These are phyloP conservation scores for Fusarium piperis DNA, from an alignment of 2,329 filamentous ascomycete species.

Conservation along the genomic window DNA sequence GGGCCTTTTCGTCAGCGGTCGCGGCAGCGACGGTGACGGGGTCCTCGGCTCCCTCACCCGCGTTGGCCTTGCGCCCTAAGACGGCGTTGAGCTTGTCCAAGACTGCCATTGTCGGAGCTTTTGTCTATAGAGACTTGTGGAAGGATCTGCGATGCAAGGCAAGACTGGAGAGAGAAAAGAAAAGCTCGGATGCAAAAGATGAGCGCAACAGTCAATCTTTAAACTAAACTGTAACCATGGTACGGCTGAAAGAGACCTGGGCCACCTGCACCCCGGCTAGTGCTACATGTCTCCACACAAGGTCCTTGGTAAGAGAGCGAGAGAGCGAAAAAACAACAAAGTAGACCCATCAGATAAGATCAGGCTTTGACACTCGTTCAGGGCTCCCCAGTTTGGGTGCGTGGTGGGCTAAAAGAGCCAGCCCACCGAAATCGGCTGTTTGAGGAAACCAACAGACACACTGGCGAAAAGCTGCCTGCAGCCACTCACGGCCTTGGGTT, in stretches of 20 bases:
- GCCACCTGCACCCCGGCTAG: neutral
- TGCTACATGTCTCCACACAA: neutral
- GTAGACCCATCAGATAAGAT: constrained; percentile 38
- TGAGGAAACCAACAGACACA: neutral
- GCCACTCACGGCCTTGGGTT: neutral
- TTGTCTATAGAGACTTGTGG: neutral
- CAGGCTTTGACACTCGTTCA: constrained; percentile 3
- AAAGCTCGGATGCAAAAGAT: constrained; percentile 2
- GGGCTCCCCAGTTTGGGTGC: neutral
- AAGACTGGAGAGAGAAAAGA: neutral
- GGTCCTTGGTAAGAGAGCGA: neutral
- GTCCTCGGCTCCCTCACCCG: constrained; percentile 7
- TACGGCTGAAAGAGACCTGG: neutral
- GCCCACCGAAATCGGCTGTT: constrained; percentile 29
- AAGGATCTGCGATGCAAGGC: neutral
- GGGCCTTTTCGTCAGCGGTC: constrained; percentile 27
- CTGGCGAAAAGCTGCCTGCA: neutral
- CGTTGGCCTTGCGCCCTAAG: constrained; percentile 25
- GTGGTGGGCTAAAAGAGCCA: constrained; percentile 15
- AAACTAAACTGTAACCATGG: neutral
- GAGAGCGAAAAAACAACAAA: neutral
- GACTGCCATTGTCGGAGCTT: constrained; percentile 26
- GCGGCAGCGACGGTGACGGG: constrained; percentile 20
- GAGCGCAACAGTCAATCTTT: constrained; percentile 5
- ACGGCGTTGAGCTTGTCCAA: constrained; percentile 27